Percentiles rank a stretch among this genome's conserved stretches.
These are phyloP conservation scores for Thermomucor indicae-seudaticae DNA, from an alignment of 371 early-diverging fungal genomes.

Conservation along the genomic window DNA sequence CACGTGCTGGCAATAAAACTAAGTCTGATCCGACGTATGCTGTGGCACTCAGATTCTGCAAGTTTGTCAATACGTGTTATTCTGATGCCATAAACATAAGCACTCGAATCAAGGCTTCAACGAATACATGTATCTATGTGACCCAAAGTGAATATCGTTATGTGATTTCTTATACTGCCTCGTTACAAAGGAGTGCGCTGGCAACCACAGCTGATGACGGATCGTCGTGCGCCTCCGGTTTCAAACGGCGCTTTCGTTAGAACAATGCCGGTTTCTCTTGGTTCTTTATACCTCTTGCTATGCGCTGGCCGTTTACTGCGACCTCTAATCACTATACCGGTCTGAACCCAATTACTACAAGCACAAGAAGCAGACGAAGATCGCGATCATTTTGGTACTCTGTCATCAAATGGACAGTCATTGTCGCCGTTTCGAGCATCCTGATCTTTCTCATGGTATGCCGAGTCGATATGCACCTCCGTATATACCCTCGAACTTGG, in stretches of 20 bases:
- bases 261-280: not conserved
- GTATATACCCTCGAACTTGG: slow-evolving; percentile 40
- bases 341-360: slow-evolving; percentile 3
- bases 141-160: too few species aligned
- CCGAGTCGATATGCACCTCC: slow-evolving; percentile 37
- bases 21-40: too few species aligned
- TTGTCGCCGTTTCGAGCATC: slow-evolving; percentile 1
- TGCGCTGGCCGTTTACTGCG: slow-evolving; percentile 6
- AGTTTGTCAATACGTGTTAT: too few species aligned
- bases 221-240: too few species aligned
- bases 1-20: too few species aligned
- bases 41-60: too few species aligned
- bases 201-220: too few species aligned
- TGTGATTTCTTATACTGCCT: too few species aligned
- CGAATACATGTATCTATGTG: too few species aligned
- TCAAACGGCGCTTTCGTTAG: not conserved
- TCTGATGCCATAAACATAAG: too few species aligned
- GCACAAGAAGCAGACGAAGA: slow-evolving; percentile 2
- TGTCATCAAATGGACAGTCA: slow-evolving; percentile 6
- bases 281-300: not conserved
- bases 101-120: too few species aligned
- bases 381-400: not conserved
- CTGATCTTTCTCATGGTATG: slow-evolving; percentile 28
- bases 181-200: too few species aligned
- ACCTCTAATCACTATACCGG: not conserved